Percentiles rank a stretch among this genome's conserved stretches.
These are phyloP conservation scores for Plasmodium chabaudi DNA, from an alignment of 169 alveolate species.

Conservation along the genomic window DNA sequence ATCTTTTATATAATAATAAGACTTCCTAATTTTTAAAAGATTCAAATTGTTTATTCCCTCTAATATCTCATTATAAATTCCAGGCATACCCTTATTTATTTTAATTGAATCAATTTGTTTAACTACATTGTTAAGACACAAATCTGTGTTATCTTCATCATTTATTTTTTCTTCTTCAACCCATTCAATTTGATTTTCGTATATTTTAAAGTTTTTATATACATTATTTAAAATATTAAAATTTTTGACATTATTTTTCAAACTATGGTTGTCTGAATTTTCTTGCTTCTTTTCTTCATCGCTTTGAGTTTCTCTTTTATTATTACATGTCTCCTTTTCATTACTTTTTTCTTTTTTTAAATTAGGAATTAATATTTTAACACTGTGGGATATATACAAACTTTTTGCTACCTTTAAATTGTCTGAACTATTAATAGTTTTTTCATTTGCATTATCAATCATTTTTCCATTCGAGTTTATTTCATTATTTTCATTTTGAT, in stretches of 20 bases:
- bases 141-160: conserved; percentile 7
- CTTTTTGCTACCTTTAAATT: conserved; percentile 33
- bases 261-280: background rate
- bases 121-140: background rate
- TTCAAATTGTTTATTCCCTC: conserved; percentile 47
- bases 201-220: conserved; percentile 27
- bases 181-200: conserved; percentile 51
- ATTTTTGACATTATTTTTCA: background rate
- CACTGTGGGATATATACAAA: conserved; percentile 47
- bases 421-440: background rate
- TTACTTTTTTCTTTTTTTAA: background rate
- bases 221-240: conserved; percentile 6
- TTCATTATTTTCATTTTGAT: background rate
- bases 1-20: conserved; percentile 18
- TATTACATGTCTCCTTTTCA: background rate
- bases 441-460: background rate
- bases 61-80: conserved; percentile 35
- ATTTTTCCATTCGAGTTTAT: background rate
- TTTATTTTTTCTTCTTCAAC: conserved; percentile 27
- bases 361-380: conserved; percentile 57
- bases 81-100: conserved; percentile 15
- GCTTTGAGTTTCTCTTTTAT: background rate
- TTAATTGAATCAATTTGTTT: conserved; percentile 15
- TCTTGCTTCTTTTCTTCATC: background rate
- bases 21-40: conserved; percentile 20